A percentile compares a stretch with the other conserved stretches of the same genome.
Evolutionary conservation across 306 rosid genomes (phyloP).

Genomic region (Trifolium subterraneum): DNA sequence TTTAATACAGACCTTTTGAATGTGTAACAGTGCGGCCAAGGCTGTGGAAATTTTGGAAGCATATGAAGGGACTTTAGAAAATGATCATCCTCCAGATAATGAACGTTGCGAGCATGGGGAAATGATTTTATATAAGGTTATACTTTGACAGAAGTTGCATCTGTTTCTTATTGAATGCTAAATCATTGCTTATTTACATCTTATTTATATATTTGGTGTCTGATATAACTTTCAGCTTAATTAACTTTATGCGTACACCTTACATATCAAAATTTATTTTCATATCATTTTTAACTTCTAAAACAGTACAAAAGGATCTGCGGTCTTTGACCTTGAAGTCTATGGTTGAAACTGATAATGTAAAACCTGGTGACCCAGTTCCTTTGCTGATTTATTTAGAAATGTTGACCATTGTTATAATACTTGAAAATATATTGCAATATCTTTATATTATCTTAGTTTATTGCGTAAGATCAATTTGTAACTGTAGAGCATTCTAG

Average conservation of each 20-base stretch:
- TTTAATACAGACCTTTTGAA: constrained; percentile 33
- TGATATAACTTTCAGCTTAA: no score
- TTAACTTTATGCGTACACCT: no score
- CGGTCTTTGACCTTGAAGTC: no score
- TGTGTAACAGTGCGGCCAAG: constrained; percentile 64
- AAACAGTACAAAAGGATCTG: no score
- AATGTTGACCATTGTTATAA: neutral
- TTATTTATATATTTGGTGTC: constrained; percentile 24
- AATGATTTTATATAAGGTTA: constrained; percentile 94
- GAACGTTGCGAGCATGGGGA: constrained; percentile 95
- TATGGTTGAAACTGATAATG: neutral
- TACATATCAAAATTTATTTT: no score
- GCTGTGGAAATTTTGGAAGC: constrained; percentile 98
- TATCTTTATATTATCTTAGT: neutral
- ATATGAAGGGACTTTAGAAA: constrained; percentile 95
- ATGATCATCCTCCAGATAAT: constrained; percentile 91
- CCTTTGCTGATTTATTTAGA: neutral
- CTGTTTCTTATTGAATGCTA: constrained; percentile 38
- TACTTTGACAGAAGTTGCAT: constrained; percentile 23
- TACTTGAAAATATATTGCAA: neutral
- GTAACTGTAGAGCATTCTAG: neutral
- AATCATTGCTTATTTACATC: constrained; percentile 13
- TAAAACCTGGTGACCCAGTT: constrained; percentile 15
- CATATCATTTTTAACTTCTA: no score
- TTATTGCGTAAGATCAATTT: neutral